Conservation (phyloP, 768 basidiomycete genomes). For the Pleurotus sapidus region DNA sequence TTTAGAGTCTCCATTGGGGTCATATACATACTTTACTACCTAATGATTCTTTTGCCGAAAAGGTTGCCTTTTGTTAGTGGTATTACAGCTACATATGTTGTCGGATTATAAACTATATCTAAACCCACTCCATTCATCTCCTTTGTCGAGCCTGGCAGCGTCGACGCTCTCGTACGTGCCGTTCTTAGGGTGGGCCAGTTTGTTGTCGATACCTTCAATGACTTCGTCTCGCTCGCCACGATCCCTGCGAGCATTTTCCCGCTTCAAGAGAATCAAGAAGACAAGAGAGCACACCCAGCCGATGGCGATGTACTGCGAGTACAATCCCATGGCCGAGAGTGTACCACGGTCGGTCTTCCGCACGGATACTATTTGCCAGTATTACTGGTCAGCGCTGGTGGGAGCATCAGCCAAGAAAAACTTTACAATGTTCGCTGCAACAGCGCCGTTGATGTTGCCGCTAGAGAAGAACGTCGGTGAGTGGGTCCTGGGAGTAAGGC, state of each 20-base stretch:
- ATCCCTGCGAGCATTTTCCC: constrained; percentile 62
- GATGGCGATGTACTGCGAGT: constrained; percentile 64
- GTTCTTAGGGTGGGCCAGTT: constrained; percentile 44
- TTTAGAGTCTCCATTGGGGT: constrained; percentile 5
- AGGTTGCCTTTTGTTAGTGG: not conserved
- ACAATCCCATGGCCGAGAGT: constrained; percentile 67
- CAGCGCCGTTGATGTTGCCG: constrained; percentile 70
- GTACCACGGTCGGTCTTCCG: constrained; percentile 65
- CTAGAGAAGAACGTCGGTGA: constrained; percentile 13
- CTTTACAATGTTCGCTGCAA: constrained; percentile 63
- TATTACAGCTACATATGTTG: not conserved
- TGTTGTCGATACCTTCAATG: constrained; percentile 47
- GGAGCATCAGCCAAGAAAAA: not conserved
- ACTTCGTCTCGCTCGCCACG: constrained; percentile 69
- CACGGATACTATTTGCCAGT: constrained; percentile 54
- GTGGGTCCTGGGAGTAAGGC: not conserved
- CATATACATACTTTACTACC: not conserved
- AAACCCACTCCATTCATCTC: constrained; percentile 78
- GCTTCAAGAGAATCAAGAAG: constrained; percentile 44
- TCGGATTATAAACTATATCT: constrained; percentile 49
- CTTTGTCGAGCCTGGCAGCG: constrained; percentile 58
- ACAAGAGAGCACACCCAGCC: constrained; percentile 53
- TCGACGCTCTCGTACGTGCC: constrained; percentile 52
- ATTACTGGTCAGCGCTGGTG: not conserved
- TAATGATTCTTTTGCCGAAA: not conserved